These are phyloP conservation scores for Ramichloridium luteum DNA, from an alignment of 2,329 filamentous ascomycete species.

Conservation along the genomic window DNA sequence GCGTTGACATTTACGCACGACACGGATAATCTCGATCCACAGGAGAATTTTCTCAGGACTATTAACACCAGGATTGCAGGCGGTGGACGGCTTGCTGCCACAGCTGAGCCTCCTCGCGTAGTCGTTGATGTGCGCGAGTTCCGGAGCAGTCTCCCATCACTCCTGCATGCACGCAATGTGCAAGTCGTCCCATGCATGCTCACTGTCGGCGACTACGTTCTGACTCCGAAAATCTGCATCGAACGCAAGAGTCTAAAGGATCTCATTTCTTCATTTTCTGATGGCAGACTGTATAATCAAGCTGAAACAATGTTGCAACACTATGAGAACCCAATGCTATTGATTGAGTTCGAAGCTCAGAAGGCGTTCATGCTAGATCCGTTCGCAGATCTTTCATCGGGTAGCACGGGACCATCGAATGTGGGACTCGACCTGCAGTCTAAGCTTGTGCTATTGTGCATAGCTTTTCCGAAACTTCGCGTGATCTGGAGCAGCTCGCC, in stretches of 20 bases:
- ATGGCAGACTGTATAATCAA: conserved; percentile 84
- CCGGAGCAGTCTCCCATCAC: conserved; percentile 77
- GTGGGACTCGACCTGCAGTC: conserved; percentile 69
- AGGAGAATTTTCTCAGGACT: conserved; percentile 85
- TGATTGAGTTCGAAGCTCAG: conserved; percentile 96
- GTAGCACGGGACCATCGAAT: conserved; percentile 50
- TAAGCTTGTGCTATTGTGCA: conserved; percentile 80
- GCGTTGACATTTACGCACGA: conserved; percentile 72
- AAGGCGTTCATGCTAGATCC: conserved; percentile 84
- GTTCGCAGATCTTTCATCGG: conserved; percentile 39
- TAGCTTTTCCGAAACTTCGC: conserved; percentile 78
- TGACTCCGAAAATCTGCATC: conserved; percentile 81
- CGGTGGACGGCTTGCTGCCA: conserved; percentile 72
- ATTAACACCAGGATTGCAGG: conserved; percentile 95
- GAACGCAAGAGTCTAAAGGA: conserved; percentile 91
- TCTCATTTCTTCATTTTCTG: conserved; percentile 79
- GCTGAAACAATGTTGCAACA: conserved; percentile 88
- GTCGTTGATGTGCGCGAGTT: conserved; percentile 96
- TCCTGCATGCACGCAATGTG: conserved; percentile 81
- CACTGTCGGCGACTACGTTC: conserved; percentile 90
- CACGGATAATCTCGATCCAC: conserved; percentile 59
- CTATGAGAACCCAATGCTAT: conserved; percentile 77
- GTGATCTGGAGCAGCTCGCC: conserved; percentile 91
- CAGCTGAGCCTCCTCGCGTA: conserved; percentile 74
- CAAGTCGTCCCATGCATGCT: conserved; percentile 87